A percentile compares a stretch with the other conserved stretches of the same genome.
Conservation (phyloP, 75 land plant species). For the Azolla pinnata region DNA sequence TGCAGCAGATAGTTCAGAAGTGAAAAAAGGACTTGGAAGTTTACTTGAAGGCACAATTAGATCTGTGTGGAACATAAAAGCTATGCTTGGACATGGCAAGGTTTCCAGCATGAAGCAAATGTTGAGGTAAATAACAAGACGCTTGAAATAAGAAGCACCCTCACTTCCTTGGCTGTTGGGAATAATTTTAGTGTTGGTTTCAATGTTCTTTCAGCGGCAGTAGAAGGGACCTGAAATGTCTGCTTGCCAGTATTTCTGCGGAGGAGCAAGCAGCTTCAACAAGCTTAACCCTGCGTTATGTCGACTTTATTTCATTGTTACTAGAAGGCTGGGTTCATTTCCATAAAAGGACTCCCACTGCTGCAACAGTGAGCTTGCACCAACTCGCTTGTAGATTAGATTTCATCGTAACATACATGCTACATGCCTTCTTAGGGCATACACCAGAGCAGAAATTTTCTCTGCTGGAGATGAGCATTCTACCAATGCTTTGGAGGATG, state of each 20-base stretch:
- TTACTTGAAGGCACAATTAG: neutral
- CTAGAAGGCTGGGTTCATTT: neutral
- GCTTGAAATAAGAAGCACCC: neutral
- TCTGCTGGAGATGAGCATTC: slow-evolving; percentile 3
- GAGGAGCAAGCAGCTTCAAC: neutral
- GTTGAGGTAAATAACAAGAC: neutral
- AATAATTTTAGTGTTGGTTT: neutral
- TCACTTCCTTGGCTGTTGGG: neutral
- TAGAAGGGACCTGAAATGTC: neutral
- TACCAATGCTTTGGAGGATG: neutral
- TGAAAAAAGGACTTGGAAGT: neutral
- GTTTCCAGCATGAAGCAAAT: neutral
- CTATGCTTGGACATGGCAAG: neutral
- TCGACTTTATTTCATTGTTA: neutral
- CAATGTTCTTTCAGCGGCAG: neutral
- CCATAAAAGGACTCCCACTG: neutral
- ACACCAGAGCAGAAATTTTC: neutral
- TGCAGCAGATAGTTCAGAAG: neutral
- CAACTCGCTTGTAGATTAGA: neutral
- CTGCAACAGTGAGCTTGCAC: neutral
- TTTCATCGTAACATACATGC: slow-evolving; percentile 3
- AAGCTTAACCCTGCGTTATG: neutral
- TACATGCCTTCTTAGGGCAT: neutral
- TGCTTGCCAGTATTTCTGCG: neutral
- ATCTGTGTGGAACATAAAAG: neutral